Conservation (phyloP, 805 yeast genomes). For the Candida rishiriensis region DNA sequence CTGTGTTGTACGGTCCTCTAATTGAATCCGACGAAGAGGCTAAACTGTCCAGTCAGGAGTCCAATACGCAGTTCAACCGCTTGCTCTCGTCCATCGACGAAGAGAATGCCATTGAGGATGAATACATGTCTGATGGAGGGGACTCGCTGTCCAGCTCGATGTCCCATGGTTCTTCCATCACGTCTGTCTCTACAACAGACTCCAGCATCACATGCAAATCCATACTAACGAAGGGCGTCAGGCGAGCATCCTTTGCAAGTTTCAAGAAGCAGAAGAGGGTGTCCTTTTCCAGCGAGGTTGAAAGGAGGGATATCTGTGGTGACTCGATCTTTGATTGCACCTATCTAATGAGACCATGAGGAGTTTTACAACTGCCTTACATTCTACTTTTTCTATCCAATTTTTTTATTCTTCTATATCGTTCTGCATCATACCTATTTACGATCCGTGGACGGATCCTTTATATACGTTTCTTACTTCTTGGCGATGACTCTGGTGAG, state of each 20-base stretch:
- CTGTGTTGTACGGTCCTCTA: conserved; percentile 51
- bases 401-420: no score
- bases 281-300: conserved; percentile 38
- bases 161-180: conserved; percentile 6
- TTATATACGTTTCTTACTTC: no score
- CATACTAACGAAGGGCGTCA: conserved; percentile 1
- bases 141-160: conserved; percentile 6
- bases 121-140: conserved; percentile 7
- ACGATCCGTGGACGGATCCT: no score
- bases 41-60: neutral
- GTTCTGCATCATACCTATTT: no score
- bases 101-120: conserved; percentile 5
- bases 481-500: no score
- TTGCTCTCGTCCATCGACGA: neutral
- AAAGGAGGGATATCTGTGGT: conserved; percentile 41
- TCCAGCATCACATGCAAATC: conserved; percentile 7
- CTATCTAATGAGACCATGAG: neutral
- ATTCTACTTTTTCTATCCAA: no score
- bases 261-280: conserved; percentile 28
- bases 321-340: conserved; percentile 39
- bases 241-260: neutral
- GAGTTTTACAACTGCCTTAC: neutral
- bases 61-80: neutral
- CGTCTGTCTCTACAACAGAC: conserved; percentile 4
- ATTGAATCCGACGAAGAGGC: conserved; percentile 15